Percentiles rank a stretch among this genome's conserved stretches.
Evolutionary conservation across 805 yeast genomes (phyloP).

Genomic region (Maudiozyma barnettii): DNA sequence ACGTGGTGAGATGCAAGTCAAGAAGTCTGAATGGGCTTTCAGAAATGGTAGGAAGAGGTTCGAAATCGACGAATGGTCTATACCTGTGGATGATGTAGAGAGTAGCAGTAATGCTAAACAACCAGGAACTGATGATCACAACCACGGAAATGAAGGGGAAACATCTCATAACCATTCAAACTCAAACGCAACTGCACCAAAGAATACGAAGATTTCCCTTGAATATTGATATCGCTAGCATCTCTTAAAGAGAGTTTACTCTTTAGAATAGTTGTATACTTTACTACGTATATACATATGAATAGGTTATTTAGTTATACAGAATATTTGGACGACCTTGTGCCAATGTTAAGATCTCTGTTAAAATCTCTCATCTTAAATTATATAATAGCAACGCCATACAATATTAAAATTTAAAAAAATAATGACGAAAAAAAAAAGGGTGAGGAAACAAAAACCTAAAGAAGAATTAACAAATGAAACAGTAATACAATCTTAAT

Average conservation of each 20-base stretch:
- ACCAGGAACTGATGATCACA: not conserved
- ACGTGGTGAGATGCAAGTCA: slow-evolving; percentile 69
- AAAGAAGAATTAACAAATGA: not conserved
- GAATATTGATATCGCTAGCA: slow-evolving; percentile 6
- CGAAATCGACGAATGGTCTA: slow-evolving; percentile 92
- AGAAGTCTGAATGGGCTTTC: slow-evolving; percentile 73
- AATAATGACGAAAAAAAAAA: not conserved
- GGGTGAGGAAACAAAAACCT: not conserved
- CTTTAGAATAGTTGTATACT: too few relatives aligned
- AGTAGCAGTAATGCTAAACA: slow-evolving; percentile 17
- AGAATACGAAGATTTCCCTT: slow-evolving; percentile 9
- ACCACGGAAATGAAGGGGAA: slow-evolving; percentile 1
- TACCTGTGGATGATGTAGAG: slow-evolving; percentile 84
- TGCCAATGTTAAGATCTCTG: too few relatives aligned
- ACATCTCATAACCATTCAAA: not conserved
- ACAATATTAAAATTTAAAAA: too few relatives aligned
- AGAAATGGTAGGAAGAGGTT: slow-evolving; percentile 74
- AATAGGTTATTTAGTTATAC: too few relatives aligned
- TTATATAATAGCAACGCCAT: too few relatives aligned
- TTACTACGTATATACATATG: too few relatives aligned
- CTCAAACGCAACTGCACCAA: not conserved
- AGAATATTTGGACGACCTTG: too few relatives aligned
- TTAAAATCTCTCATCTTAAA: too few relatives aligned
- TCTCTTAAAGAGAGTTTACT: too few relatives aligned
- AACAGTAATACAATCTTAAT: too few relatives aligned